A percentile compares a stretch with the other conserved stretches of the same genome.
phyloP scores from a whole-genome alignment of 805 yeast species.

The Kazachstania kunashirensis region DNA sequence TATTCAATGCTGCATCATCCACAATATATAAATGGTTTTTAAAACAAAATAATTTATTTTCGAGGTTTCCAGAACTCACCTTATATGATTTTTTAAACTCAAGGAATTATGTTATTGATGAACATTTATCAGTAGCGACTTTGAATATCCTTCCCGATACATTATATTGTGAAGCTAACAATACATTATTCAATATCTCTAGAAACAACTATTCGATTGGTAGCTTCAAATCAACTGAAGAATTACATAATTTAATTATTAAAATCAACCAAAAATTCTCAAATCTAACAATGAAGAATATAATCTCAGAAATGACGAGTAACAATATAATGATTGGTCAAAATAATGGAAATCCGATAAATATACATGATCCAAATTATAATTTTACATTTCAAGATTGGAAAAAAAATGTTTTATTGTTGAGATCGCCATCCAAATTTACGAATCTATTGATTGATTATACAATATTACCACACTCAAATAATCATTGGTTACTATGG shows the following conservation, averaged over 20 bases:
- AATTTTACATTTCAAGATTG: conserved; percentile 4
- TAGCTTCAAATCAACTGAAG: conserved; percentile 10
- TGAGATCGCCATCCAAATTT: conserved; percentile 8
- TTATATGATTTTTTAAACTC: conserved; percentile 4
- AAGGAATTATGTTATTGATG: conserved; percentile 5
- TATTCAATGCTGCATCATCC: conserved; percentile 5
- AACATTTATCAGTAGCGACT: background rate
- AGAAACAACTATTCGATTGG: conserved; percentile 4
- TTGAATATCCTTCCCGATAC: conserved; percentile 8
- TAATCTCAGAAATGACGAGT: background rate
- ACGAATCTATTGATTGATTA: conserved; percentile 6
- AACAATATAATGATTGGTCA: background rate
- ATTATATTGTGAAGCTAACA: conserved; percentile 10
- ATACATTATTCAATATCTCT: conserved; percentile 1
- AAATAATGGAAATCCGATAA: background rate
- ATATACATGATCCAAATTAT: background rate
- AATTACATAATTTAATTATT: conserved; percentile 11
- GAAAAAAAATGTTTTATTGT: conserved; percentile 6
- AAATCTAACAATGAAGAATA: background rate
- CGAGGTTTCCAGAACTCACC: conserved; percentile 2
- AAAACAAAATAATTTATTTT: conserved; percentile 3
- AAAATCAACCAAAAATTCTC: conserved; percentile 8
- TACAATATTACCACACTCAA: conserved; percentile 6
- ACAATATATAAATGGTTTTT: conserved; percentile 6
- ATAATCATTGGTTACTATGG: conserved; percentile 19